Conservation (phyloP, 805 yeast genomes). For the Metschnikowia borealis region DNA sequence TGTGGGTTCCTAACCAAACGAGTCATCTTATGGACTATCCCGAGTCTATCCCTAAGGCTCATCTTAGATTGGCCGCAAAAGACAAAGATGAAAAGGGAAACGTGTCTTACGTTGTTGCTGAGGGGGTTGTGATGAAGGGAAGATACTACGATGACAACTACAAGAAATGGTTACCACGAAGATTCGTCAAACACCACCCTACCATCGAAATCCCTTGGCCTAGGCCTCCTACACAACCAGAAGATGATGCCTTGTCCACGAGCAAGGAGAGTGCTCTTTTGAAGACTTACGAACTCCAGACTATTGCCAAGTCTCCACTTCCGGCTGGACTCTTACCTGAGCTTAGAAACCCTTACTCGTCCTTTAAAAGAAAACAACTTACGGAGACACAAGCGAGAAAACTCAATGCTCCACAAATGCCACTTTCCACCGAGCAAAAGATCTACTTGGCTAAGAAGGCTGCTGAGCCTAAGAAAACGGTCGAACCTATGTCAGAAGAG, state of each 20-base stretch:
- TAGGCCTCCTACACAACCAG: constrained; percentile 48
- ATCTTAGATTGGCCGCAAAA: constrained; percentile 75
- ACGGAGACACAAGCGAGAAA: constrained; percentile 59
- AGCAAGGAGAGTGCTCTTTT: constrained; percentile 53
- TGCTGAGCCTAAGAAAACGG: constrained; percentile 31
- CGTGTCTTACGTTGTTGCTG: constrained; percentile 71
- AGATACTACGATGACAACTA: constrained; percentile 70
- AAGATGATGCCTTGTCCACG: constrained; percentile 60
- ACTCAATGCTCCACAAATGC: constrained; percentile 73
- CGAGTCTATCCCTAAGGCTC: constrained; percentile 51
- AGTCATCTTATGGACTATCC: constrained; percentile 74
- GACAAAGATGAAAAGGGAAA: constrained; percentile 63
- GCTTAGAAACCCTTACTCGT: constrained; percentile 74
- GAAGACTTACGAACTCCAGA: constrained; percentile 70
- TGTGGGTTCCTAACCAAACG: constrained; percentile 69
- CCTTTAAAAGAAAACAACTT: constrained; percentile 52
- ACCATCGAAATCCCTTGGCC: constrained; percentile 88
- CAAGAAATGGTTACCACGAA: constrained; percentile 68
- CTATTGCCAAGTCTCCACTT: constrained; percentile 61
- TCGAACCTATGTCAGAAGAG: constrained; percentile 45
- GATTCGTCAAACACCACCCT: constrained; percentile 69
- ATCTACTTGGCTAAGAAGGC: constrained; percentile 55
- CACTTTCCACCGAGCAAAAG: constrained; percentile 59
- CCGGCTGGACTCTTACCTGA: constrained; percentile 64
- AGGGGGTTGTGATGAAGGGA: constrained; percentile 64